A percentile compares a stretch with the other conserved stretches of the same genome.
phyloP scores from a whole-genome alignment of 495 filamentous ascomycete species.

The Wilcoxina mikolae region DNA sequence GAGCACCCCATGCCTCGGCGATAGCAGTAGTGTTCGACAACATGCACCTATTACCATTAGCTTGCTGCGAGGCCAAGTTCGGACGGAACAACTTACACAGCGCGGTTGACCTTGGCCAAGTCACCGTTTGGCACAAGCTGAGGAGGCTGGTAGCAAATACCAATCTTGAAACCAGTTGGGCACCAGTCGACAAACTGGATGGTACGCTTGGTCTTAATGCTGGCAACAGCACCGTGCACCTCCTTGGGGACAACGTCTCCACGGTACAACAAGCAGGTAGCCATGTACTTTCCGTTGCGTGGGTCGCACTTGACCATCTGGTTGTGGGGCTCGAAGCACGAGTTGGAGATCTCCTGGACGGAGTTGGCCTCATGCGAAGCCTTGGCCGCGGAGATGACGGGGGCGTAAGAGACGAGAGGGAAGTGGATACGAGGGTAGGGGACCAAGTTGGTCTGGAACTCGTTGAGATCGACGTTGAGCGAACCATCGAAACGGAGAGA shows the following conservation, averaged over 20 bases:
- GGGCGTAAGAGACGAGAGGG: conserved; percentile 77
- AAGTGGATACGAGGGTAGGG: conserved; percentile 88
- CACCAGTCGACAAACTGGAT: conserved; percentile 95
- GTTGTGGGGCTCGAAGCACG: conserved; percentile 82
- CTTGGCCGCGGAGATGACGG: conserved; percentile 66
- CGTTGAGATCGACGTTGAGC: conserved; percentile 82
- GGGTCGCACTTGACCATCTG: conserved; percentile 94
- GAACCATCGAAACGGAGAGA: conserved; percentile 82
- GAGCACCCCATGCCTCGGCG: conserved; percentile 73
- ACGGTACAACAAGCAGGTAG: conserved; percentile 75
- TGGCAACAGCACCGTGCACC: conserved; percentile 62
- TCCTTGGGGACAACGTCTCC: conserved; percentile 80
- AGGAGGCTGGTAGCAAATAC: conserved; percentile 87
- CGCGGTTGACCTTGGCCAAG: conserved; percentile 70
- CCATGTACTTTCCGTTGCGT: conserved; percentile 90
- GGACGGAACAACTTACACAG: conserved; percentile 37
- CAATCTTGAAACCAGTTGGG: conserved; percentile 90
- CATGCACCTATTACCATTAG: conserved; percentile 43
- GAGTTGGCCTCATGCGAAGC: conserved; percentile 70
- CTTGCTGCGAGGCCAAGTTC: neutral
- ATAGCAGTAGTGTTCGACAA: conserved; percentile 85
- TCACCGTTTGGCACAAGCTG: conserved; percentile 62
- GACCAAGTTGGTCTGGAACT: conserved; percentile 91
- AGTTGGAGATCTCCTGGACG: conserved; percentile 49
- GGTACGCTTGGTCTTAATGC: conserved; percentile 70